Evolutionary conservation across 257 asterid species (phyloP).

Genomic region (Echium plantagineum): DNA sequence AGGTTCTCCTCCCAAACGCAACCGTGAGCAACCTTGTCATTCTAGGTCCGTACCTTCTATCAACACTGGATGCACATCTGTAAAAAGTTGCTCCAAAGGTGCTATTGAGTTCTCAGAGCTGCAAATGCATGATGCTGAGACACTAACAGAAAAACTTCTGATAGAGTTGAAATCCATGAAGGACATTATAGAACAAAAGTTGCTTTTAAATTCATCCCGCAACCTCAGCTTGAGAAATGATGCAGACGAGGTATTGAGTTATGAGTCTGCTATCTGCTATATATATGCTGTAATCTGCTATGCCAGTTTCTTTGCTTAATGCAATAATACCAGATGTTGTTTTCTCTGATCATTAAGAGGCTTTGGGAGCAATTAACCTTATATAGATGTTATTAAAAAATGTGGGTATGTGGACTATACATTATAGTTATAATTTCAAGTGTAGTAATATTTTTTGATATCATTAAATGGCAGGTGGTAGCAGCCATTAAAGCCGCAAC

Average conservation of each 20-base stretch:
- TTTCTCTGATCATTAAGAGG: neutral
- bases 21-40: conserved; percentile 47
- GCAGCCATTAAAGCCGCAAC: conserved; percentile 44
- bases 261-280: neutral
- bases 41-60: conserved; percentile 51
- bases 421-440: neutral
- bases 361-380: neutral
- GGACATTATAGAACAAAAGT: conserved; percentile 63
- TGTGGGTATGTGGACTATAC: neutral
- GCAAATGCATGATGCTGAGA: conserved; percentile 82
- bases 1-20: conserved; percentile 36
- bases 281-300: neutral
- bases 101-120: conserved; percentile 78
- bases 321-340: neutral
- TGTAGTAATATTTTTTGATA: conserved; percentile 3
- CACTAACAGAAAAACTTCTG: conserved; percentile 59
- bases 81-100: conserved; percentile 62
- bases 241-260: conserved; percentile 65
- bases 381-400: neutral
- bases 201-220: conserved; percentile 77
- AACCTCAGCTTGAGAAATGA: conserved; percentile 47
- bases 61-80: conserved; percentile 61
- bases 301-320: neutral
- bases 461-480: conserved; percentile 43
- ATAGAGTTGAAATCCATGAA: conserved; percentile 81